phyloP scores from a whole-genome alignment of 768 basidiomycete species.

The Symmetrospora coprosmae region DNA sequence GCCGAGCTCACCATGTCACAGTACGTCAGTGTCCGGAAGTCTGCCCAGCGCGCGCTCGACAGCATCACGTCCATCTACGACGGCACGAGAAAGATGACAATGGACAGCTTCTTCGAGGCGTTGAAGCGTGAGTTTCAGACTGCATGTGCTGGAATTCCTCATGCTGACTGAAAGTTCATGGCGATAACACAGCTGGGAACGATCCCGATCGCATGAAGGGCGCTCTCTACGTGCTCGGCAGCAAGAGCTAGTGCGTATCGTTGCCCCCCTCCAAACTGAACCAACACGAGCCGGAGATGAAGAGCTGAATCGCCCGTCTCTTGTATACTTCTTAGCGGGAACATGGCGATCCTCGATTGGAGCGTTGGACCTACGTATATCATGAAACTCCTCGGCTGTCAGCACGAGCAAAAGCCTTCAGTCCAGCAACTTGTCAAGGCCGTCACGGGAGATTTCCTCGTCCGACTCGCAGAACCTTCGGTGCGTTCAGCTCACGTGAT shows the following conservation, averaged over 20 bases:
- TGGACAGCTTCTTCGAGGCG: slow-evolving; percentile 38
- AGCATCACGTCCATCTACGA: slow-evolving; percentile 43
- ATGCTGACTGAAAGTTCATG: slow-evolving; percentile 46
- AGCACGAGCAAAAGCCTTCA: slow-evolving; percentile 75
- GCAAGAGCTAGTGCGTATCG: slow-evolving; percentile 31
- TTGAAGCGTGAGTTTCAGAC: slow-evolving; percentile 42
- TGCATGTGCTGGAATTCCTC: slow-evolving; percentile 38
- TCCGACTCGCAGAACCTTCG: slow-evolving; percentile 30
- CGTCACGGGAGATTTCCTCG: slow-evolving; percentile 41
- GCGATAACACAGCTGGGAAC: slow-evolving; percentile 49
- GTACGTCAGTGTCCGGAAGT: slow-evolving; percentile 34
- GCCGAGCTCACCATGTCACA: slow-evolving; percentile 39
- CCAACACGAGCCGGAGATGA: too few relatives aligned
- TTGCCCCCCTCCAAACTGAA: too few relatives aligned
- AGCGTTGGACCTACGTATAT: slow-evolving; percentile 50
- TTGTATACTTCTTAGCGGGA: too few relatives aligned
- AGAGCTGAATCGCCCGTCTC: too few relatives aligned
- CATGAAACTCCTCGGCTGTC: slow-evolving; percentile 53
- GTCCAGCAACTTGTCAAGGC: slow-evolving; percentile 57
- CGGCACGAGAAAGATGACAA: slow-evolving; percentile 37
- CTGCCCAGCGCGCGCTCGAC: slow-evolving; percentile 44
- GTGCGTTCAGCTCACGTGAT: not conserved
- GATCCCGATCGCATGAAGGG: slow-evolving; percentile 91
- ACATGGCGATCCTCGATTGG: slow-evolving; percentile 45
- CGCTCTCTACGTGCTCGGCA: slow-evolving; percentile 25